These are phyloP conservation scores for Starmerella potacharoeniae DNA, from an alignment of 805 yeast species.

Conservation along the genomic window DNA sequence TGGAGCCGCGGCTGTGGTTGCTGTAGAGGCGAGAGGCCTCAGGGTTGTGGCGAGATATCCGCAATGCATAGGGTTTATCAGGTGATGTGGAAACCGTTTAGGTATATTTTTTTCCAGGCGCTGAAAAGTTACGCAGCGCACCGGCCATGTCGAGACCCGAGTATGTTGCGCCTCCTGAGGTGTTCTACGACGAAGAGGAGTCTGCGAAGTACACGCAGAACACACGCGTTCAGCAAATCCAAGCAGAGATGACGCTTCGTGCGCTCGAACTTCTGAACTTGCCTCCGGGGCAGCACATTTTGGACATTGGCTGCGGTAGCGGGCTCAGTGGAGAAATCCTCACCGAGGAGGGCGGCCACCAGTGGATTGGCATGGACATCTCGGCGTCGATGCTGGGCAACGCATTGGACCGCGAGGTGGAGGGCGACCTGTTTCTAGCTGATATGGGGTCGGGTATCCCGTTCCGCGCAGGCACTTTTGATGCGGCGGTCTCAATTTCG, in stretches of 20 bases:
- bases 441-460: constrained; percentile 94
- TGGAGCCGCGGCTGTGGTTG: neutral
- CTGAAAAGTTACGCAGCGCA: no score
- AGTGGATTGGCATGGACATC: constrained; percentile 95
- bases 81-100: neutral
- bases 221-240: constrained; percentile 95
- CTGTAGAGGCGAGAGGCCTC: no score
- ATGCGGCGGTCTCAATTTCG: constrained; percentile 88
- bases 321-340: constrained; percentile 91
- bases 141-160: constrained; percentile 83
- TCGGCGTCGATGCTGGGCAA: constrained; percentile 93
- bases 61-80: neutral
- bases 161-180: constrained; percentile 91
- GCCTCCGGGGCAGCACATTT: constrained; percentile 51
- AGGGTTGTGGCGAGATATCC: neutral
- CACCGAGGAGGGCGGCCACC: constrained; percentile 74
- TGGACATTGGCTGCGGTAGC: constrained; percentile 96
- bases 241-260: constrained; percentile 92
- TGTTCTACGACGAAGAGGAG: constrained; percentile 84
- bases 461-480: constrained; percentile 90
- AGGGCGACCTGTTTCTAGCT: constrained; percentile 81
- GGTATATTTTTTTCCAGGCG: neutral
- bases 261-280: constrained; percentile 79
- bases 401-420: constrained; percentile 82
- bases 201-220: constrained; percentile 82